Base-by-base conservation (phyloP, 2,329 filamentous ascomycete genomes). In the Fusarium cyanostomum region DNA sequence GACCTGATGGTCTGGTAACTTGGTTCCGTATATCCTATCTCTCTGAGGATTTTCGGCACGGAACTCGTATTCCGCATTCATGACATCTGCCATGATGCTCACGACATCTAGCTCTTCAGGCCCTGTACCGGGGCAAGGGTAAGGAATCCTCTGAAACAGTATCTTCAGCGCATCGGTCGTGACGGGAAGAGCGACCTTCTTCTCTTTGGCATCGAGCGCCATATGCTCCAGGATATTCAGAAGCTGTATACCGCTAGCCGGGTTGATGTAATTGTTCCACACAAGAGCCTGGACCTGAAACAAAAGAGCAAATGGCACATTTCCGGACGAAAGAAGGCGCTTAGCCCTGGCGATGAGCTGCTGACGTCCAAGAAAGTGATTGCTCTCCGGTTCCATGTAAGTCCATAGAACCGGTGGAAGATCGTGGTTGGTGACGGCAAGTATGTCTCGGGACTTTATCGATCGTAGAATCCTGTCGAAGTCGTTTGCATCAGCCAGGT, bases 211-310 rank as follows among this genome's bases (percentile, higher is more conserved):
- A 37, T 42, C 69, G 2, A 24, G 13, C 5, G 75, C 74, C 0
- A 79, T 62, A 0, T 62, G 35, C 5, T 74, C 70, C 2, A 90
- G 75, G 2, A 77, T 62, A 0, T 75, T 70, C 2, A 87, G 72
- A 6, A 92, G 69, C 1, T 71, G 59, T 0, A 78, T 42, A 0
- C 86, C 84, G 1, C 77, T 83, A 0, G 70, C 66, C 0, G 90
- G 89, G 11, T 85, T 78, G 1, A 92, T 78, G 52, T 84, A 86
- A 18, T 84, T 86, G 64, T 90, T 90, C 67, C 82, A 80, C 1
- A 87, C 85, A 6, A 94, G 75, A 13, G 81, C 82, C 46, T 89
- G 83, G 6, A 91, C 76, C 64, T 91, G 88, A 67, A 87, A 90
- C 7, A 85, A 78, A 1, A 88, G 69, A 0, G 75, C 71, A 61